Conservation (phyloP, 116 monocot species). For the Thalassia testudinum region DNA sequence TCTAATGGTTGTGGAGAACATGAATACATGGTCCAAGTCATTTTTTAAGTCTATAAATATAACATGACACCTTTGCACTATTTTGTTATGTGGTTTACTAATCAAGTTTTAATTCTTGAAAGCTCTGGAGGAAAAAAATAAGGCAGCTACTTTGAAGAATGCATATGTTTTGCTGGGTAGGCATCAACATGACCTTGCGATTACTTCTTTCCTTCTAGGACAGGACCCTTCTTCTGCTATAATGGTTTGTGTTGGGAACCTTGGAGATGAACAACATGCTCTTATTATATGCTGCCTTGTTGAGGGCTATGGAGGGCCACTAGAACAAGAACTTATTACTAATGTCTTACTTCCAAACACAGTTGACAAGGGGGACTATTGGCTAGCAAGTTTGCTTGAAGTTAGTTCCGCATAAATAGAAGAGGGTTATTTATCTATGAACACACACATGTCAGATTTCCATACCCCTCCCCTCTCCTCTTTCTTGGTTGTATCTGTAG, state of each 20-base stretch:
- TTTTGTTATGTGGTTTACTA: no score
- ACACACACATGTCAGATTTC: no score
- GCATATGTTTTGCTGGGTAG: conserved; percentile 98
- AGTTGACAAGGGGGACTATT: conserved; percentile 54
- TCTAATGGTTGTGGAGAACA: no score
- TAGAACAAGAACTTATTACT: conserved; percentile 63
- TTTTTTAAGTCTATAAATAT: no score
- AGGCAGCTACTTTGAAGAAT: conserved; percentile 96
- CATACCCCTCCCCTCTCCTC: no score
- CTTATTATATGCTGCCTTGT: conserved; percentile 79
- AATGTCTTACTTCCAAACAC: conserved; percentile 65
- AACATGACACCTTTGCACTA: no score
- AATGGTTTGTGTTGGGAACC: conserved; percentile 74
- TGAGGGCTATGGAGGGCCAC: conserved; percentile 68
- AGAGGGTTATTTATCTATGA: no score
- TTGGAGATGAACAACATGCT: conserved; percentile 98
- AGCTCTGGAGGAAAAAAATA: conserved; percentile 84
- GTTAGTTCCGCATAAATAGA: conserved; percentile 15
- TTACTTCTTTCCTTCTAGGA: conserved; percentile 83
- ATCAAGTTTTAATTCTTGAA: no score
- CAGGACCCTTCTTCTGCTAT: no score
- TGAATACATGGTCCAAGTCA: no score
- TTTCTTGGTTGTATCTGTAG: no score
- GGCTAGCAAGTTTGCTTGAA: conserved; percentile 80
- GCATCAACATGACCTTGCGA: conserved; percentile 83